Evolutionary conservation across 2,329 filamentous ascomycete species (phyloP).

Genomic region (Dactylellina sp.): DNA sequence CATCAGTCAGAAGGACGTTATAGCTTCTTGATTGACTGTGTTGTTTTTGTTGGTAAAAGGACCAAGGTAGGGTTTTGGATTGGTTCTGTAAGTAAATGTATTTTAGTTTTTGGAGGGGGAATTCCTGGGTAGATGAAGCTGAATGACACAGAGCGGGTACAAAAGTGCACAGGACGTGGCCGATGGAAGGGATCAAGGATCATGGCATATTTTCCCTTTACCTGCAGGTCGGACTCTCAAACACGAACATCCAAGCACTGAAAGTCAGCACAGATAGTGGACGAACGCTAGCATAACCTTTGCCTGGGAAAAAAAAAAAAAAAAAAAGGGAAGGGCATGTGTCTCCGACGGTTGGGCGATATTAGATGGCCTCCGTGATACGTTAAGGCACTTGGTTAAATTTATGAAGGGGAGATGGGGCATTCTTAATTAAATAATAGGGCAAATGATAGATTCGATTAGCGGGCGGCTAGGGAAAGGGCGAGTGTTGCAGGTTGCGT

Average conservation of each 20-base stretch:
- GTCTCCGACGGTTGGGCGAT: too few species aligned
- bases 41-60: slow-evolving; percentile 51
- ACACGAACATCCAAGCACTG: too few species aligned
- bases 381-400: too few species aligned
- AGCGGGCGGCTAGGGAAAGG: slow-evolving; percentile 14
- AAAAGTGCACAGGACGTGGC: slow-evolving; percentile 30
- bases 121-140: slow-evolving; percentile 9
- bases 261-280: too few species aligned
- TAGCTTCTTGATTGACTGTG: slow-evolving; percentile 6
- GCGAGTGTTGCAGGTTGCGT: slow-evolving; percentile 22
- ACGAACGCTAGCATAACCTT: too few species aligned
- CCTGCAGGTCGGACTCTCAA: too few species aligned
- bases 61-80: neutral
- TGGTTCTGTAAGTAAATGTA: neutral
- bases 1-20: neutral
- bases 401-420: too few species aligned
- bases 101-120: too few species aligned
- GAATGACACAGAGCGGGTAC: slow-evolving; percentile 37
- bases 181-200: slow-evolving; percentile 33
- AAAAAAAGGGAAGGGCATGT: too few species aligned
- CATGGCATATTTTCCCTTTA: slow-evolving; percentile 1
- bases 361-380: too few species aligned
- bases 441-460: slow-evolving; percentile 9
- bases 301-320: too few species aligned
- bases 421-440: too few species aligned